phyloP scores from a whole-genome alignment of 2,329 filamentous ascomycete genomes.

The Monascus ruber region DNA sequence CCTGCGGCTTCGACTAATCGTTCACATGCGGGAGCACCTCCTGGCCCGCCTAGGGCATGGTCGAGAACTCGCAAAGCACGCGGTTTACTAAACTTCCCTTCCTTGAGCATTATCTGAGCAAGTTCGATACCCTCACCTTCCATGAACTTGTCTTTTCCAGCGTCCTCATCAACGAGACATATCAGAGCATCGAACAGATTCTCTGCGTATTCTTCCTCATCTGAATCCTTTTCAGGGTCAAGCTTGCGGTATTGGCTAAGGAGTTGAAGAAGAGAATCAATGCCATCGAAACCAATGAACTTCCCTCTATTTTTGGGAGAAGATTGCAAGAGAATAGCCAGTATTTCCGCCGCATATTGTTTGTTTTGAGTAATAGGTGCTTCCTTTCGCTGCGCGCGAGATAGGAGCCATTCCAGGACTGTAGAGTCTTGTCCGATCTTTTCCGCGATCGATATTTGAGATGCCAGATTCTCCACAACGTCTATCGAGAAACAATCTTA shows the following conservation, averaged over 20 bases:
- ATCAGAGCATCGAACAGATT: slow-evolving; percentile 83
- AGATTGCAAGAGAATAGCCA: slow-evolving; percentile 77
- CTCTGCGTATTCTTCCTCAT: slow-evolving; percentile 91
- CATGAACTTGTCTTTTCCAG: slow-evolving; percentile 70
- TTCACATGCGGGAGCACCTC: slow-evolving; percentile 55
- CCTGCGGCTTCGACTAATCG: slow-evolving; percentile 72
- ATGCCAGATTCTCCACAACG: slow-evolving; percentile 77
- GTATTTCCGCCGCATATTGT: slow-evolving; percentile 83
- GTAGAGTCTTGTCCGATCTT: slow-evolving; percentile 57
- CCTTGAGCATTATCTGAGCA: slow-evolving; percentile 79
- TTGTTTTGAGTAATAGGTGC: slow-evolving; percentile 71
- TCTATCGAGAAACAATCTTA: slow-evolving; percentile 16
- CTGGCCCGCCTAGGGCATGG: slow-evolving; percentile 57
- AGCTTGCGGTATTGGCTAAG: slow-evolving; percentile 73
- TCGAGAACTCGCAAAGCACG: slow-evolving; percentile 73
- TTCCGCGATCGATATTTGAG: slow-evolving; percentile 56
- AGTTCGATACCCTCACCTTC: slow-evolving; percentile 89
- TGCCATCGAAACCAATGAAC: slow-evolving; percentile 55
- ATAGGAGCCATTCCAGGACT: slow-evolving; percentile 66
- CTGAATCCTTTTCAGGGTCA: slow-evolving; percentile 72
- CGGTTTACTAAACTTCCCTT: slow-evolving; percentile 71
- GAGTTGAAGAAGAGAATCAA: slow-evolving; percentile 72
- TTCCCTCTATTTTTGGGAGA: slow-evolving; percentile 53
- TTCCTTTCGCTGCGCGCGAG: slow-evolving; percentile 60
- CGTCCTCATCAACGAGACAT: slow-evolving; percentile 62